phyloP scores from a whole-genome alignment of 129 eudicot genomes.

The Oenanthe sinensis region DNA sequence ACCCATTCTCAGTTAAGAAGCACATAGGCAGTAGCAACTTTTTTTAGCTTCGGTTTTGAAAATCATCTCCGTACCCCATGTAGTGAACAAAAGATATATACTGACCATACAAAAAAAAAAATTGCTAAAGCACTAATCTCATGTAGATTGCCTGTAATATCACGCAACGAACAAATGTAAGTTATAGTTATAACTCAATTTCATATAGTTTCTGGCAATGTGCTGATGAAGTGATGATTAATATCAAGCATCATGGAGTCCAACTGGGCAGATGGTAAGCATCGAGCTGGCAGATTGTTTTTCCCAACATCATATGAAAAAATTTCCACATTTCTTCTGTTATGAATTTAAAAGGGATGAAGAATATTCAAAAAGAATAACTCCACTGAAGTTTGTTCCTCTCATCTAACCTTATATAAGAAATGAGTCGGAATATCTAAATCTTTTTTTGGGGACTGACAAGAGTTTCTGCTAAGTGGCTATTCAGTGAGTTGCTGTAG shows the following conservation, averaged over 20 bases:
- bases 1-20: background rate
- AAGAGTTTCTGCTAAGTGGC: background rate
- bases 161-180: background rate
- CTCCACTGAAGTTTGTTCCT: background rate
- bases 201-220: background rate
- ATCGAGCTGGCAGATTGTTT: background rate
- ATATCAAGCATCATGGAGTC: background rate
- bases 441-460: background rate
- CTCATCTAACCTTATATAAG: background rate
- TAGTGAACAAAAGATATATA: background rate
- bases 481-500: background rate
- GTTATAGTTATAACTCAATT: background rate
- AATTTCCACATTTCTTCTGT: background rate
- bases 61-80: background rate
- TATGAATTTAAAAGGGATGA: background rate
- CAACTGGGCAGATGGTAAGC: no score
- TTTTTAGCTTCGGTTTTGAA: background rate
- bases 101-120: background rate
- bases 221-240: background rate
- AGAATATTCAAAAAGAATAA: background rate
- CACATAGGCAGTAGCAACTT: background rate
- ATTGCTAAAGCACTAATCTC: background rate
- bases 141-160: no score
- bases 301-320: background rate
- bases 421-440: background rate